Evolutionary conservation across 345 rosid species (phyloP), one percentile per base, ranked within the genome.

Genomic region (Gossypium arboreum): DNA sequence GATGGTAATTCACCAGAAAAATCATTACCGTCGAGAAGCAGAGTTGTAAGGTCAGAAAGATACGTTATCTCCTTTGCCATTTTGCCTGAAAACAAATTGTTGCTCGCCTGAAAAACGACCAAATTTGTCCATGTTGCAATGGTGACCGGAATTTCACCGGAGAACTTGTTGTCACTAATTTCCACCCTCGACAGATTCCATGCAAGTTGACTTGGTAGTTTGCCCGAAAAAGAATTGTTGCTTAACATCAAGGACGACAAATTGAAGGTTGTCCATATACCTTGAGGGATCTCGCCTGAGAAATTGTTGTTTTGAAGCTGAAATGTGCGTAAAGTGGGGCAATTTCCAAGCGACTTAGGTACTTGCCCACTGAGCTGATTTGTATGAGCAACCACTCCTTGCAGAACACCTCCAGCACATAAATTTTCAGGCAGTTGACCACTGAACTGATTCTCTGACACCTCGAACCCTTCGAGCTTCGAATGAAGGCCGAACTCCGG

Each of bases 121-220:
- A 94, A 22, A 43, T 81, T 83, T 7, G 81, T 82, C 96, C 97
- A 93, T 52, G 84, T 73, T 22, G 83, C 84, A 20, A 87, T 17
- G 45, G 59, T 18, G 25, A 7, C 24, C 1, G 96, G 99, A 73
- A 95, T 89, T 76, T 80, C 84, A 48, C 99, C 99, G 0, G 91
- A 88, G 76, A 95, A 91, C 16, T 17, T 44, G 76, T 95, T 95
- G 88, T 89, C 79, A 65, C 84, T 85, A 13, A 93, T 83, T 73
- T 95, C 96, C 59, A 93, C 72, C 52, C 94, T 86, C 1, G 94
- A 70, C 69, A 95, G 47, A 80, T 93, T 91, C 96, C 86, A 73
- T 12, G 93, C 91, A 43, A 86, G 25, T 3, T 58, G 70, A 76
- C 78, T 81, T 2, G 99, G 97, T 72, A 95, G 86, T 22, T 69